Percentiles rank a stretch among this genome's conserved stretches.
These are phyloP conservation scores for Populus deltoides DNA, from an alignment of 345 rosid genomes.

Conservation along the genomic window DNA sequence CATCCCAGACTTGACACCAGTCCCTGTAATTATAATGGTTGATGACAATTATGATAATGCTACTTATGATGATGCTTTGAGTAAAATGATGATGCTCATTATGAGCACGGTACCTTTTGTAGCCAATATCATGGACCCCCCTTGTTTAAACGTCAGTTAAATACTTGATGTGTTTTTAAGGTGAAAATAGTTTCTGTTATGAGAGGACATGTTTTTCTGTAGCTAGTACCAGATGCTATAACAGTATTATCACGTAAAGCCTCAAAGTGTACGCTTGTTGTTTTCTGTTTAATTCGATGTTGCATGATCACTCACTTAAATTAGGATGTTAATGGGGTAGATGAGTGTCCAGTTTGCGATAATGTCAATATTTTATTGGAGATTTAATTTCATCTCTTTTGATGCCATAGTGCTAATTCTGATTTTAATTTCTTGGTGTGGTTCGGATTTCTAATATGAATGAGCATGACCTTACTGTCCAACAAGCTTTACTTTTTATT, in stretches of 20 bases:
- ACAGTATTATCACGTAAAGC: neutral
- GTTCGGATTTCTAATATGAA: neutral
- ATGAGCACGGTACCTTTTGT: neutral
- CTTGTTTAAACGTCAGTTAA: neutral
- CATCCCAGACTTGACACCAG: neutral
- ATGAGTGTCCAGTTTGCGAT: no score
- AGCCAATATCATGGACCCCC: neutral
- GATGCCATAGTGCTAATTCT: neutral
- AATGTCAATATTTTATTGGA: no score
- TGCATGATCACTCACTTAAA: neutral
- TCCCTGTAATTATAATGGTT: neutral
- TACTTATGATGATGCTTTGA: no score
- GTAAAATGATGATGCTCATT: neutral
- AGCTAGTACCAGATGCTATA: neutral
- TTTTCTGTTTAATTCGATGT: neutral
- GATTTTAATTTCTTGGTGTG: neutral
- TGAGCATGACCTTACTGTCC: neutral
- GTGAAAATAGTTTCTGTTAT: neutral
- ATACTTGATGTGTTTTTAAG: neutral
- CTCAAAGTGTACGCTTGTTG: neutral
- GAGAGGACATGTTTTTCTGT: neutral
- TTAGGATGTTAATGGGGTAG: neutral
- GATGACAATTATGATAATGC: neutral
- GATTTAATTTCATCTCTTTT: no score
- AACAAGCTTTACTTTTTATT: conserved; percentile 6